phyloP scores from a whole-genome alignment of 805 yeast species.

The Candida taoyuanica region DNA sequence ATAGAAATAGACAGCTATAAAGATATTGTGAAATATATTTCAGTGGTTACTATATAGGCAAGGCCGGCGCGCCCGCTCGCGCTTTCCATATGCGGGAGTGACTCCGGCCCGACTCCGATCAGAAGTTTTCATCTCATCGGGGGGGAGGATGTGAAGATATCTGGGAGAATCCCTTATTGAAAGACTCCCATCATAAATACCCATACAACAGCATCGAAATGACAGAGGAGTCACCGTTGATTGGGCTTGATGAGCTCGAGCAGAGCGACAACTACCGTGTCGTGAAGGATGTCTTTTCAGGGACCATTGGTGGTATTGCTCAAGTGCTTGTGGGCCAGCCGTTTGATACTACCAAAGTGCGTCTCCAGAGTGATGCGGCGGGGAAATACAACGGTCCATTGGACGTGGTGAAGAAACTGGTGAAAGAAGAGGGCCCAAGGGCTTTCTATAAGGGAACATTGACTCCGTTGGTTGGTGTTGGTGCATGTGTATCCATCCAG shows the following conservation, averaged over 20 bases:
- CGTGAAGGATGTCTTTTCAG: slow-evolving; percentile 45
- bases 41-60: no score
- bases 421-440: slow-evolving; percentile 73
- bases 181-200: no score
- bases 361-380: slow-evolving; percentile 69
- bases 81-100: slow-evolving; percentile 1
- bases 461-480: slow-evolving; percentile 94
- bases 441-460: slow-evolving; percentile 94
- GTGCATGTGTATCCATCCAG: slow-evolving; percentile 95
- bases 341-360: slow-evolving; percentile 89
- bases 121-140: neutral
- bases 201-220: slow-evolving; percentile 3
- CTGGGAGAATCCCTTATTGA: no score
- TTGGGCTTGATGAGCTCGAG: slow-evolving; percentile 9
- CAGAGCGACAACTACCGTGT: slow-evolving; percentile 21
- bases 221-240: slow-evolving; percentile 16
- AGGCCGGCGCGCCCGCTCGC: neutral
- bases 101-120: neutral
- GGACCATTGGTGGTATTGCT: slow-evolving; percentile 93
- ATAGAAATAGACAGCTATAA: no score
- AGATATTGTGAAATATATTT: no score
- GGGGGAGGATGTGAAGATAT: no score
- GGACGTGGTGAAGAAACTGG: slow-evolving; percentile 69
- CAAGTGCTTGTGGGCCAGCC: slow-evolving; percentile 97
- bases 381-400: slow-evolving; percentile 69